phyloP scores from a whole-genome alignment of 164 flowering plant species.

The Vitis cinerea region DNA sequence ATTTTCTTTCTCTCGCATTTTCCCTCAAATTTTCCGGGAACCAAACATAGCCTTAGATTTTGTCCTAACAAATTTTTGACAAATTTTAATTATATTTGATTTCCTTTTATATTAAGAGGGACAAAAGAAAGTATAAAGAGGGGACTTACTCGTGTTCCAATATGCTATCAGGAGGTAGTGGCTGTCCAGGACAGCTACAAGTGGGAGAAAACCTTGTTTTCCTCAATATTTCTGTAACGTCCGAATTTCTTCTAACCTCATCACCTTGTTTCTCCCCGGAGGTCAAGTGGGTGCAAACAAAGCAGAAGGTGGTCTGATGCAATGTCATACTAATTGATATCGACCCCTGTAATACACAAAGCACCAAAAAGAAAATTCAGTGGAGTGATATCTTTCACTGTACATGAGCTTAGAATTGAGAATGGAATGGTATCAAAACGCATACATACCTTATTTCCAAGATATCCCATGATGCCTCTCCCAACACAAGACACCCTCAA shows the following conservation, averaged over 20 bases:
- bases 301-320: constrained; percentile 60
- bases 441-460: constrained; percentile 75
- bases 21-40: too few species aligned
- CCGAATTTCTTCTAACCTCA: constrained; percentile 64
- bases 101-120: background rate
- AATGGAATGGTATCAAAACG: too few species aligned
- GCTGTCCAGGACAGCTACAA: constrained; percentile 18
- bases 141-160: constrained; percentile 42
- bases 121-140: background rate
- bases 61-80: too few species aligned
- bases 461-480: constrained; percentile 88
- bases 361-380: background rate
- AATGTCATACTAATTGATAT: constrained; percentile 82
- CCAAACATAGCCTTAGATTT: too few species aligned
- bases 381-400: background rate
- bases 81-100: too few species aligned
- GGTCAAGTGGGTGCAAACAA: constrained; percentile 78
- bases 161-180: constrained; percentile 48
- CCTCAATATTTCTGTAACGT: constrained; percentile 71
- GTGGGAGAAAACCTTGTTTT: constrained; percentile 64
- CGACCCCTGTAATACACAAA: constrained; percentile 56
- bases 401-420: too few species aligned
- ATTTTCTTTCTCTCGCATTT: too few species aligned
- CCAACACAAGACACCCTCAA: constrained; percentile 86
- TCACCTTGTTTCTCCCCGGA: constrained; percentile 86